A percentile compares a stretch with the other conserved stretches of the same genome.
Conservation (phyloP, 2,329 filamentous ascomycete species). For the Apiospora aurea region DNA sequence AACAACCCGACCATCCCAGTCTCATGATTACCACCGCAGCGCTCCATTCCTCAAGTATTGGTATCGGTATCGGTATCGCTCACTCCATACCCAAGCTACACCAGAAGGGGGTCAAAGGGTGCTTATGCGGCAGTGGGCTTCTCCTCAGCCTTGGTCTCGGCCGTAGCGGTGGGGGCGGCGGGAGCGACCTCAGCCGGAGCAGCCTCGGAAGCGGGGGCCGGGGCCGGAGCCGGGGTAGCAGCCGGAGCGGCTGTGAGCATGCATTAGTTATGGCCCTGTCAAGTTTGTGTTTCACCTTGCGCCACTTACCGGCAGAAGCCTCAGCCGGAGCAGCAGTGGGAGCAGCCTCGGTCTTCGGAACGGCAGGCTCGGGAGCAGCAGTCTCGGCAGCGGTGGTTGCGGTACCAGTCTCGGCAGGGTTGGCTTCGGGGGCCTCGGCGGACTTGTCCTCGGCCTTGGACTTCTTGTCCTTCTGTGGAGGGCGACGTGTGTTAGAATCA, state of each 20-base stretch:
- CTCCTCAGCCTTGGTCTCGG: conserved; percentile 29
- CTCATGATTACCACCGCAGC: not conserved
- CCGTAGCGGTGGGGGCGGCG: conserved; percentile 25
- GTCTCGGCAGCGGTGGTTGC: conserved; percentile 22
- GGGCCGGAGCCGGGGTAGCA: conserved; percentile 28
- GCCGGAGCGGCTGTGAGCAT: conserved; percentile 30
- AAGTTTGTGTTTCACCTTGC: conserved; percentile 27
- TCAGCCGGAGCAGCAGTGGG: conserved; percentile 22
- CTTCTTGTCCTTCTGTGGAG: conserved; percentile 24
- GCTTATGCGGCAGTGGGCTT: conserved; percentile 24
- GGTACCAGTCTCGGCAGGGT: conserved; percentile 33
- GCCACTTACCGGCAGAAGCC: not conserved
- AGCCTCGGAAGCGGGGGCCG: conserved; percentile 29
- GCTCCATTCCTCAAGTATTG: not conserved
- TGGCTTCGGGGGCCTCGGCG: conserved; percentile 39
- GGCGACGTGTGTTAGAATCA: conserved; percentile 1
- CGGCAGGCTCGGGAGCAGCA: conserved; percentile 29
- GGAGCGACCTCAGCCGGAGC: conserved; percentile 28
- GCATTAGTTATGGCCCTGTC: conserved; percentile 30
- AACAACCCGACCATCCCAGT: not conserved
- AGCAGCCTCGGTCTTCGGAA: conserved; percentile 26
- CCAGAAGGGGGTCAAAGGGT: not conserved
- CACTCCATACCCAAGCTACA: not conserved
- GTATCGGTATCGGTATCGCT: not conserved
- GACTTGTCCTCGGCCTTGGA: not conserved